Evolutionary conservation across 192 early-diverging fungal genomes (phyloP).

Genomic region (Coemansia sp.): DNA sequence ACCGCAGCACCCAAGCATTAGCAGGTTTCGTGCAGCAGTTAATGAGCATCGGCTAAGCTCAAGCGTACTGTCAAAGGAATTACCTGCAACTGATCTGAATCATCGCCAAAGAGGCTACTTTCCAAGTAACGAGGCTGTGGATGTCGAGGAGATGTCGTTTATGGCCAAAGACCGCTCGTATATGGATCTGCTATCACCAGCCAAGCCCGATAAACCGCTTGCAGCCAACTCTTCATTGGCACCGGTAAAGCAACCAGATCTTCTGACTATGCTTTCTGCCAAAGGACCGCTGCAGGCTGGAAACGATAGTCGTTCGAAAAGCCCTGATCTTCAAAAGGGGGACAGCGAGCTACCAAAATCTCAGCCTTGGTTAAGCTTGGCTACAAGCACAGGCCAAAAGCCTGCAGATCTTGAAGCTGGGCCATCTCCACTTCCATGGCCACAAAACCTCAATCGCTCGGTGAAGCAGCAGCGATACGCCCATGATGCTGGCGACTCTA

Average conservation of each 20-base stretch:
- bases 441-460: too few species aligned
- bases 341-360: too few species aligned
- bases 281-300: too few species aligned
- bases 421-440: too few species aligned
- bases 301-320: too few species aligned
- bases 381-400: too few species aligned
- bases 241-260: conserved; percentile 4
- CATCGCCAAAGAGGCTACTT: neutral
- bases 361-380: too few species aligned
- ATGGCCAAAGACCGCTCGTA: conserved; percentile 42
- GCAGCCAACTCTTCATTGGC: neutral
- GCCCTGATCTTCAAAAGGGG: too few species aligned
- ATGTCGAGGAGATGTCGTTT: conserved; percentile 26
- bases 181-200: conserved; percentile 48
- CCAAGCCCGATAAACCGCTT: conserved; percentile 11
- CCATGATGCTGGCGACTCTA: conserved; percentile 44
- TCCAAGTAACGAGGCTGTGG: neutral
- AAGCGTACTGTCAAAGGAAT: neutral
- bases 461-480: neutral
- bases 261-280: conserved; percentile 21
- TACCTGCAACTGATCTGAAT: neutral
- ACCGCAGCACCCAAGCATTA: conserved; percentile 41
- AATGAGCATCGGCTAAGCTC: conserved; percentile 14
- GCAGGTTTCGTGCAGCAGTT: conserved; percentile 24
- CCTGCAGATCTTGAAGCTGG: too few species aligned